Percentiles rank a stretch among this genome's conserved stretches.
Conservation (phyloP, 208 protist genomes). For the Acanthamoeba lenticulata region DNA sequence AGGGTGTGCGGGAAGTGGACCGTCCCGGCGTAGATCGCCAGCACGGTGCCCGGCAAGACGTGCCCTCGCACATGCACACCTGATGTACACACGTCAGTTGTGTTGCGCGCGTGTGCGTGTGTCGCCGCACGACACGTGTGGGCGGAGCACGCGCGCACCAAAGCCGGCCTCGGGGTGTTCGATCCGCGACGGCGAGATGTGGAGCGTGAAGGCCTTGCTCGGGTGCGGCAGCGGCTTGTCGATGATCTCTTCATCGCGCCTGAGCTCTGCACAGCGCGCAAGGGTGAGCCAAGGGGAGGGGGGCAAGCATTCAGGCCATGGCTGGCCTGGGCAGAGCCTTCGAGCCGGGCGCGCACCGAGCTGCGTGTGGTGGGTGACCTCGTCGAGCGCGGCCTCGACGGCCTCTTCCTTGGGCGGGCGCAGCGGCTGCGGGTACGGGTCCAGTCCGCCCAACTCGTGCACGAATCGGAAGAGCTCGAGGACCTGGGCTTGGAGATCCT, state of each 20-base stretch:
- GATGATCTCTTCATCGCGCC: background rate
- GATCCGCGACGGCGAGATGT: background rate
- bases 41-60: conserved; percentile 65
- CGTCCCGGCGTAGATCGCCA: conserved; percentile 70
- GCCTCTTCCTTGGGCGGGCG: background rate
- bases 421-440: background rate
- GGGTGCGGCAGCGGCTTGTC: conserved; percentile 26
- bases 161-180: conserved; percentile 70
- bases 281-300: too few relatives aligned
- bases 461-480: conserved; percentile 22
- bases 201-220: conserved; percentile 34
- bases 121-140: too few relatives aligned
- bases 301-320: background rate
- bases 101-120: too few relatives aligned
- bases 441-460: background rate
- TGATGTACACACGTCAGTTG: background rate
- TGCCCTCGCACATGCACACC: conserved; percentile 27
- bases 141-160: background rate
- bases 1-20: conserved; percentile 17
- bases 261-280: background rate
- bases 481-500: conserved; percentile 55
- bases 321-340: background rate
- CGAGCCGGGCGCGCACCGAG: background rate
- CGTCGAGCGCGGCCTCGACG: background rate
- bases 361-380: background rate